Evolutionary conservation across 768 basidiomycete genomes (phyloP).

Genomic region (Naganishia vaughanmartiniae): DNA sequence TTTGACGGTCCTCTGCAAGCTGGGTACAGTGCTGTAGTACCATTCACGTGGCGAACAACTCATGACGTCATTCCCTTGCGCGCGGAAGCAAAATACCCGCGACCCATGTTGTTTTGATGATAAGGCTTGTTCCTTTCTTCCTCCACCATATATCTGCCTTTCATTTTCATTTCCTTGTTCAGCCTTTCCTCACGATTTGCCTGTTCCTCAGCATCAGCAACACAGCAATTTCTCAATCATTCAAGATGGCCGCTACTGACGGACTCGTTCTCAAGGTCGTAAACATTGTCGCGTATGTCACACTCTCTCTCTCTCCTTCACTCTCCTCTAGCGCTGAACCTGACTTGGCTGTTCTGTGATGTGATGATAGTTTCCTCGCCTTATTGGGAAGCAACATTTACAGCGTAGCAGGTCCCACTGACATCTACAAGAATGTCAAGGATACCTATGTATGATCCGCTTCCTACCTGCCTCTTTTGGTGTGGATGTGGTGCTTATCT

Average conservation of each 20-base stretch:
- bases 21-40: too few relatives aligned
- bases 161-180: too few relatives aligned
- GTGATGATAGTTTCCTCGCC: conserved; percentile 62
- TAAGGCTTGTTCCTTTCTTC: too few relatives aligned
- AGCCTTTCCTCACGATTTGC: too few relatives aligned
- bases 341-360: neutral
- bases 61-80: too few relatives aligned
- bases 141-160: too few relatives aligned
- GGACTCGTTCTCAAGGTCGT: conserved; percentile 79
- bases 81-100: too few relatives aligned
- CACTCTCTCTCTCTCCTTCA: neutral
- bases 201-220: neutral
- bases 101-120: too few relatives aligned
- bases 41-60: too few relatives aligned
- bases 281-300: conserved; percentile 68
- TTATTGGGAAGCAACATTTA: conserved; percentile 73
- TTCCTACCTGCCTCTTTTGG: neutral
- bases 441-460: conserved; percentile 63
- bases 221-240: too few relatives aligned
- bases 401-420: conserved; percentile 70
- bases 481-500: neutral
- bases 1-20: too few relatives aligned
- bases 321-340: neutral
- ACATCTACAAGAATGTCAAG: conserved; percentile 60
- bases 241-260: conserved; percentile 64